phyloP scores from a whole-genome alignment of 805 yeast genomes.

The Candida dajiaensis region DNA sequence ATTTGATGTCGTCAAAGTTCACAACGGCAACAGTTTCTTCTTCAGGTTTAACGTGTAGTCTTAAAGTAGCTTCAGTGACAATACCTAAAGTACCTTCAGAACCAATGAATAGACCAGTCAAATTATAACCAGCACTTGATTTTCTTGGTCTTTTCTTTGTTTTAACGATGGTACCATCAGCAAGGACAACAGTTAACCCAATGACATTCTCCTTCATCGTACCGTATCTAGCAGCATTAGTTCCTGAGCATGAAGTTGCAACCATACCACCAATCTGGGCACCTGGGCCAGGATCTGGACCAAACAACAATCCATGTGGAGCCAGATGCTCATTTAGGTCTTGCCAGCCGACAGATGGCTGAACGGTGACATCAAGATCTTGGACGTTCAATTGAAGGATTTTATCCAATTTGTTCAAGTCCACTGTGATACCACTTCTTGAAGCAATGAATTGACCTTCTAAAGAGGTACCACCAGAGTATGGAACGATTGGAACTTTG shows the following conservation, averaged over 20 bases:
- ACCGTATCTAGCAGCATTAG: conserved; percentile 74
- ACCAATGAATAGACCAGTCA: conserved; percentile 71
- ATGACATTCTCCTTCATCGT: conserved; percentile 74
- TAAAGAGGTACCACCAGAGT: conserved; percentile 70
- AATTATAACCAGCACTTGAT: conserved; percentile 73
- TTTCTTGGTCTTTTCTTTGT: conserved; percentile 73
- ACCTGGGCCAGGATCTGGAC: conserved; percentile 78
- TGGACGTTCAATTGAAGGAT: conserved; percentile 50
- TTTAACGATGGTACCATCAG: conserved; percentile 74
- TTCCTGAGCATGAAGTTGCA: conserved; percentile 74
- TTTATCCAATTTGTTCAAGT: conserved; percentile 53
- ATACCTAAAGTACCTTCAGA: conserved; percentile 78
- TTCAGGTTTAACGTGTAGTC: conserved; percentile 58
- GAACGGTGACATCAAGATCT: conserved; percentile 69
- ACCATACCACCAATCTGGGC: conserved; percentile 78
- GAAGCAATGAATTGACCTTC: conserved; percentile 81
- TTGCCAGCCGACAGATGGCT: conserved; percentile 81
- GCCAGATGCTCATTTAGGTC: conserved; percentile 48
- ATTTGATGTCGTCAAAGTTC: conserved; percentile 58
- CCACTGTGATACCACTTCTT: conserved; percentile 60
- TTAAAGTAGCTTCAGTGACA: conserved; percentile 71
- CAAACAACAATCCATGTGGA: conserved; percentile 53
- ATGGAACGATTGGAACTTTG: conserved; percentile 69
- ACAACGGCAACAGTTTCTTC: conserved; percentile 64
- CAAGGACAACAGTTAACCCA: conserved; percentile 64